These are phyloP conservation scores for Populus tremula DNA, from an alignment of 345 rosid species.

Conservation along the genomic window DNA sequence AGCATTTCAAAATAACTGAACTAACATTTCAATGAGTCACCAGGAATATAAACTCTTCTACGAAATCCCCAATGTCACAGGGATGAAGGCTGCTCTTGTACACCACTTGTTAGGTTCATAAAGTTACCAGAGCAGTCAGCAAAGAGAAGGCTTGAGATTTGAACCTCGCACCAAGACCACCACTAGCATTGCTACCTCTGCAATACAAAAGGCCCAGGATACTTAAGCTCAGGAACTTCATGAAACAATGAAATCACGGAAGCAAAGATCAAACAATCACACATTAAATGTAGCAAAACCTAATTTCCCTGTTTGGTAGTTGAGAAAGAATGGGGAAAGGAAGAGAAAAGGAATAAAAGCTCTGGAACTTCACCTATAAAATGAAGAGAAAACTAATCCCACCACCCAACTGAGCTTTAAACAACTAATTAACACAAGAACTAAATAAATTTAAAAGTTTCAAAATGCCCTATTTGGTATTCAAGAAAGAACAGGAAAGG, in stretches of 20 bases:
- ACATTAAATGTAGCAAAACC: neutral
- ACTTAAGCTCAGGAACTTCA: neutral
- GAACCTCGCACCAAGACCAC: neutral
- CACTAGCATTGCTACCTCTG: constrained; percentile 38
- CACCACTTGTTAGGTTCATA: constrained; percentile 20
- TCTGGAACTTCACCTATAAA: neutral
- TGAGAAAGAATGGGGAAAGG: neutral
- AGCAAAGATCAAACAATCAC: neutral
- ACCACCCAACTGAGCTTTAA: neutral
- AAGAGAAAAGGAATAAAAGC: neutral
- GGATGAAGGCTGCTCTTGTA: constrained; percentile 16
- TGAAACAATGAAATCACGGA: neutral
- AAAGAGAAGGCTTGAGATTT: constrained; percentile 19
- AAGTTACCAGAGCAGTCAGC: constrained; percentile 22
- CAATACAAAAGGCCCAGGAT: neutral
- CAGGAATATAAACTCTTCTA: constrained; percentile 23
- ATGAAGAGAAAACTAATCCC: neutral
- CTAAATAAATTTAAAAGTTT: neutral
- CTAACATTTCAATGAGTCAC: constrained; percentile 17
- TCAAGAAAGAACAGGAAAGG: neutral
- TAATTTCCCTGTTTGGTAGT: neutral
- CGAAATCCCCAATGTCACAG: constrained; percentile 30
- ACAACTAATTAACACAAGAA: neutral
- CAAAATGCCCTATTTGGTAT: neutral
- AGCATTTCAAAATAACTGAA: constrained; percentile 30